Evolutionary conservation across 768 basidiomycete genomes (phyloP), one percentile per base, ranked within the genome.

Genomic region (Phlebiopsis flavidoalba): DNA sequence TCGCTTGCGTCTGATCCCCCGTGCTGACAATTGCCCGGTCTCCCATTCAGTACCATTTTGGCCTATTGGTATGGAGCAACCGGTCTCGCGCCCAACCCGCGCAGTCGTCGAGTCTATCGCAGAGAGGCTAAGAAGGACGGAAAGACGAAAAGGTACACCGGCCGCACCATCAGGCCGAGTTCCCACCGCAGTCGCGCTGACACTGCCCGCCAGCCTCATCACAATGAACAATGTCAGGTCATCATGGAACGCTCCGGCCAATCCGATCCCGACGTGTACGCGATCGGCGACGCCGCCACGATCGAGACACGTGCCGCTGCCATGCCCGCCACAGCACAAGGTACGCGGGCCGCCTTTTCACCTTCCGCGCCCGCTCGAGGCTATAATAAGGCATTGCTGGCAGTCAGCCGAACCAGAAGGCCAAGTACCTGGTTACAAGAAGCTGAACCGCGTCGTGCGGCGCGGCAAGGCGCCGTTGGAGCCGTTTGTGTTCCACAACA

Each of bases 31-130:
- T 59, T 53, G 52, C 40, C 17, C 12, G 40, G 40, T 50, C 14
- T 31, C 33, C 35, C 26, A 31, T 31, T 12, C 61, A 91, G 91
- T 92, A 40, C 86, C 84, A 6, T 91, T n/a, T 88, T 70, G 92
- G 93, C 24, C 75, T 95, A 21, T 80, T 92, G 11, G 91, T 95
- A 15, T 95, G 93, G 93, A 88, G 86, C 62, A n/a, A 95, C 93
- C 1, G 93, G 93, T 1, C 77, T 95, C 2, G 81, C 90, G 5
- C 84, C 91, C 3, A 95, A 94, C 69, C 92, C 93, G 7, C 75
- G n/a, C n/a, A n/a, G n/a, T 95, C 26, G 80, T 94, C 55, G 73
- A 80, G 61, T 78, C 81, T 0, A 81, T 92, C 51, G 71, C 74
- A 7, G 83, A 7, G 83, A 80, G 50, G 75, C 87, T 2, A 75